These are phyloP conservation scores for Apiospora saccharicola DNA, from an alignment of 2,329 filamentous ascomycete species.

Conservation along the genomic window DNA sequence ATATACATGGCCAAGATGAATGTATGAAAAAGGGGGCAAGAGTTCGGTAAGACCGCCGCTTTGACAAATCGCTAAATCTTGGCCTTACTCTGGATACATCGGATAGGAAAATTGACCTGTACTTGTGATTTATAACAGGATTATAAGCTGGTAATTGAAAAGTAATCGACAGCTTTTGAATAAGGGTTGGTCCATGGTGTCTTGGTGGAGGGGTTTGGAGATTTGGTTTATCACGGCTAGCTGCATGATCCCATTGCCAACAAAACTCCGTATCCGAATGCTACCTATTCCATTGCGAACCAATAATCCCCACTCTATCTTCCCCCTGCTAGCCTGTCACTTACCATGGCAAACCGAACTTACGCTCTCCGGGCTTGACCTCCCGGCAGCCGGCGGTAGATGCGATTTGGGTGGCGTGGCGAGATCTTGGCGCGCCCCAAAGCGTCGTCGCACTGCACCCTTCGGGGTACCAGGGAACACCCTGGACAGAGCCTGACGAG, in stretches of 20 bases:
- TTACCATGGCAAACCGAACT: neutral
- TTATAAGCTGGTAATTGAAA: no score
- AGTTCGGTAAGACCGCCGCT: neutral
- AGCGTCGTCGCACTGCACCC: neutral
- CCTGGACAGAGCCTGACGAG: neutral
- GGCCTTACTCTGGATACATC: neutral
- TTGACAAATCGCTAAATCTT: neutral
- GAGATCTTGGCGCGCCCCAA: neutral
- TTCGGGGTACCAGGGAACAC: neutral
- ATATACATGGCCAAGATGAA: neutral
- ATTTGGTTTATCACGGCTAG: no score
- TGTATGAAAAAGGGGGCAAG: neutral
- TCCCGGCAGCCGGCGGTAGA: neutral
- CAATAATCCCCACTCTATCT: no score
- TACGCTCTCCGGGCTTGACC: neutral
- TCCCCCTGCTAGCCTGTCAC: no score
- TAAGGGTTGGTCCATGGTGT: neutral
- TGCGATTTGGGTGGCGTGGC: neutral
- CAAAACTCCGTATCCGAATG: no score
- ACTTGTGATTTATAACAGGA: neutral
- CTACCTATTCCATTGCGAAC: no score
- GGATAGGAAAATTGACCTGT: neutral
- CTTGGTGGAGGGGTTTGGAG: no score
- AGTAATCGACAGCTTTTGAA: neutral
- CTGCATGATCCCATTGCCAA: no score